These are phyloP conservation scores for Metarhizium rileyi DNA, from an alignment of 2,329 filamentous ascomycete genomes.

Conservation along the genomic window DNA sequence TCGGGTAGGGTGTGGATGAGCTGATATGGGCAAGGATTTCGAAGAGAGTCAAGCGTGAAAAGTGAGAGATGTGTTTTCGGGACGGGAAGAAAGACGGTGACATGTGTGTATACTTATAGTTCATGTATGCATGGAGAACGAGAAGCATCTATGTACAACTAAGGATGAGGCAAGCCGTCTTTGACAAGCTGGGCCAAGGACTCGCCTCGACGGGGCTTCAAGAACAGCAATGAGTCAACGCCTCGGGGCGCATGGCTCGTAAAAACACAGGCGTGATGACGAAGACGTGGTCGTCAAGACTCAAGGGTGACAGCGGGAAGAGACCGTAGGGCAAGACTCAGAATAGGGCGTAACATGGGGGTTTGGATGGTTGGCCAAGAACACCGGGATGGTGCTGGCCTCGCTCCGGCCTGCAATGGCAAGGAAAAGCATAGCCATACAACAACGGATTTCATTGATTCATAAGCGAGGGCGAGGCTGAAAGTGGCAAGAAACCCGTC, in stretches of 20 bases:
- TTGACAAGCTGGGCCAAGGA: not conserved
- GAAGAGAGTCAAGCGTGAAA: not conserved
- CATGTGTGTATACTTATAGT: not conserved
- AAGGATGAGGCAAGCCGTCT: conserved; percentile 3
- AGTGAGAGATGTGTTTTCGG: not conserved
- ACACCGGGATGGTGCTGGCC: not conserved
- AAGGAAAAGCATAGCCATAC: not conserved
- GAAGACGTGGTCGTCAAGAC: not conserved
- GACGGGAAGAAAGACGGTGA: not conserved
- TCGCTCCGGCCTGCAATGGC: not conserved
- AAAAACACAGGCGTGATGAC: not conserved
- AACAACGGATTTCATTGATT: not conserved
- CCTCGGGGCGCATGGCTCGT: not conserved
- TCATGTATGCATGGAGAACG: not conserved
- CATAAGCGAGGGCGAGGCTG: not conserved
- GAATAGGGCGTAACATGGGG: not conserved
- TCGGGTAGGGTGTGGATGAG: too few relatives aligned
- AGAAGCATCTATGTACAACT: not conserved
- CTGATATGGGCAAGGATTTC: too few relatives aligned
- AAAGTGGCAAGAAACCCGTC: not conserved
- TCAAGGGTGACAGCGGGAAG: not conserved
- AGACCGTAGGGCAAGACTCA: not conserved
- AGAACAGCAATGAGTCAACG: conserved; percentile 4
- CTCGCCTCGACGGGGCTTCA: not conserved
- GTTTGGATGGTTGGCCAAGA: not conserved